Conservation (phyloP, 805 yeast genomes). For the Ogataea methanolica region DNA sequence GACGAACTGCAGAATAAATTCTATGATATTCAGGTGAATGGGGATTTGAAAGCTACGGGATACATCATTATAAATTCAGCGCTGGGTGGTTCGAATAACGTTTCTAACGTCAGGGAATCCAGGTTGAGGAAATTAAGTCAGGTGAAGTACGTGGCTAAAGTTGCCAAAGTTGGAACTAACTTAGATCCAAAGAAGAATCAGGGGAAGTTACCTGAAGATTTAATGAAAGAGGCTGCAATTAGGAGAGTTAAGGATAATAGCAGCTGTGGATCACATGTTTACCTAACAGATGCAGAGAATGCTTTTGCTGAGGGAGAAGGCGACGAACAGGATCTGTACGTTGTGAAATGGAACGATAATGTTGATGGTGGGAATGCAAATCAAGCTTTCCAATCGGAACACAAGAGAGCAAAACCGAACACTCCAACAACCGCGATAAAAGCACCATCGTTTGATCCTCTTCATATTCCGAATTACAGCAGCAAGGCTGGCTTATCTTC, state of each 20-base stretch:
- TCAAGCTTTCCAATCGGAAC: neutral
- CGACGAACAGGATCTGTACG: neutral
- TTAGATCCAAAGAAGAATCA: neutral
- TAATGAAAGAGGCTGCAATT: slow-evolving; percentile 59
- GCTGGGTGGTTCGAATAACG: slow-evolving; percentile 34
- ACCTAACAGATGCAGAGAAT: neutral
- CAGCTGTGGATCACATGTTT: slow-evolving; percentile 34
- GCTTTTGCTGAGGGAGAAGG: neutral
- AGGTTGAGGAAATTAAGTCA: slow-evolving; percentile 38
- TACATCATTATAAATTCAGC: slow-evolving; percentile 45
- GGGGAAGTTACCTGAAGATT: slow-evolving; percentile 33
- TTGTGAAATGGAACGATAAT: neutral
- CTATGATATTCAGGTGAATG: slow-evolving; percentile 37
- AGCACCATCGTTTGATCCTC: neutral
- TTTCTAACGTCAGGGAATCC: slow-evolving; percentile 29
- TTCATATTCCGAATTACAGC: neutral
- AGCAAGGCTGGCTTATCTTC: too few species aligned
- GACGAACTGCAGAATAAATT: slow-evolving; percentile 56
- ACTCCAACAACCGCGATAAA: too few species aligned
- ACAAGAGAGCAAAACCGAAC: too few species aligned
- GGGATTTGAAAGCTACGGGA: slow-evolving; percentile 40
- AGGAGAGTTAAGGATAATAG: slow-evolving; percentile 49
- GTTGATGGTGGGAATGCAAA: neutral
- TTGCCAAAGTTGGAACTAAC: slow-evolving; percentile 31
- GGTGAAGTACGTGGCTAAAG: slow-evolving; percentile 37